A percentile compares a stretch with the other conserved stretches of the same genome.
phyloP scores from a whole-genome alignment of 352 stramenopile genomes.

The Phytophthora lateralis region DNA sequence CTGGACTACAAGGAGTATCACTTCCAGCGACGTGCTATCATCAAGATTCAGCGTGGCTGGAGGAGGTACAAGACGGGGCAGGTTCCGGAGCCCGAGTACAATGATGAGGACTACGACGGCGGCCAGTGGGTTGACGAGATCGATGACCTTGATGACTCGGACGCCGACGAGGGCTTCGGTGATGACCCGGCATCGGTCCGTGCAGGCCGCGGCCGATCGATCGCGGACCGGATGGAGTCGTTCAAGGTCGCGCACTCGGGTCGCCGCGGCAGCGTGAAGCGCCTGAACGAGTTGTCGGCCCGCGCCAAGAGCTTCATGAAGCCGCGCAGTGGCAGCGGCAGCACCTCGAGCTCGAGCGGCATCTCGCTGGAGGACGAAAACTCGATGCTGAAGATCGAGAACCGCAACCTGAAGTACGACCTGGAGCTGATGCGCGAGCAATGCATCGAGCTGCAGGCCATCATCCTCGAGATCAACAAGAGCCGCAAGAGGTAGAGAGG shows the following conservation, averaged over 20 bases:
- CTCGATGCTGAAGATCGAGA: constrained; percentile 87
- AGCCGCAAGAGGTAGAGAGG: constrained; percentile 77
- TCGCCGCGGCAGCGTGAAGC: constrained; percentile 64
- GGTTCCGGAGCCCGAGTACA: constrained; percentile 34
- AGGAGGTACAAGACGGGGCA: constrained; percentile 51
- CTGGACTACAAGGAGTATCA: constrained; percentile 78
- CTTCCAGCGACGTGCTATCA: constrained; percentile 68
- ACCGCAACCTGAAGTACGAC: constrained; percentile 89
- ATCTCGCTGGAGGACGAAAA: constrained; percentile 87
- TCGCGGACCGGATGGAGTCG: constrained; percentile 69
- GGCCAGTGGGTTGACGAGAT: constrained; percentile 56
- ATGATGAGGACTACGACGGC: constrained; percentile 48
- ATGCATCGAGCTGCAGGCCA: constrained; percentile 87
- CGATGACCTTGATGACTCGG: constrained; percentile 49
- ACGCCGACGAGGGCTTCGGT: constrained; percentile 58
- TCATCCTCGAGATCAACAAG: constrained; percentile 92
- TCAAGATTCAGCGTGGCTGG: constrained; percentile 78
- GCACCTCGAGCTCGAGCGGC: constrained; percentile 66
- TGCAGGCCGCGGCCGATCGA: constrained; percentile 45
- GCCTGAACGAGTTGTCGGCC: constrained; percentile 74
- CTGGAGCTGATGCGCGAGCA: constrained; percentile 89
- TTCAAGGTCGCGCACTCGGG: constrained; percentile 53
- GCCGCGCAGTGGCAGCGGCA: constrained; percentile 59
- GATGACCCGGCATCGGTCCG: constrained; percentile 42
- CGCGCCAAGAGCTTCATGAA: constrained; percentile 81